Base-by-base conservation (phyloP, 1,139 yeast genomes). In the Hyphopichia buzzinii region DNA sequence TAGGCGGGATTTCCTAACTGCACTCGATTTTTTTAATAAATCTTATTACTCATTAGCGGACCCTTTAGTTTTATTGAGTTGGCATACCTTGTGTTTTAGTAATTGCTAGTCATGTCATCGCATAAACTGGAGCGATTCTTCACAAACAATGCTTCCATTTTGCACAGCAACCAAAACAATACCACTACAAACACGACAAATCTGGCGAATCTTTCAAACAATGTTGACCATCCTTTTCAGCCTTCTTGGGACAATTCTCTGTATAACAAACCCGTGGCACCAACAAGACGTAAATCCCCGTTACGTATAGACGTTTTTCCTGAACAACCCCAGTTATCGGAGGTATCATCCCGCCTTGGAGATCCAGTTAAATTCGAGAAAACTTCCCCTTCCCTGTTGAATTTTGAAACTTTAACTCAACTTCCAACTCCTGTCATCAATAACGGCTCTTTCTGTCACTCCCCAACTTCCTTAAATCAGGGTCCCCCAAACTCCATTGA, bases 371-470 rank as follows among this genome's bases (percentile, higher is more conserved):
- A 17, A 17, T 17, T 33, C 5, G 15, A 30, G 4, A 17, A 28
- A 8, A 17, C 36, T 11, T 32, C 30, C 17, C 30, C 35, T 22
- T 38, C 29, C 64, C 21, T 74, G 76, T 37, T 78, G 59, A 24
- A 77, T 69, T 50, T 81, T 77, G 47, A 85, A 56, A 40, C 74
- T 59, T 43, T 81, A 68, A 43, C 77, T 67, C 47, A 85, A 60
- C 53, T 82, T 79, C 53, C 81, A 57, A 62, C 79, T 69, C 33
- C 89, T 62, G 47, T 79, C 66, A 40, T 76, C 63, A 26, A 81
- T 66, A 52, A 77, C 65, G 59, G 59, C 2, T 51, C 59, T 3
- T 57, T 56, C 43, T 7, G 11, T 11, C 29, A 31, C 7, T 25
- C 30, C 15, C 8, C 13, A 8, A 11, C 29, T 4, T n/a, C 29